A percentile compares a stretch with the other conserved stretches of the same genome.
Conservation (phyloP, 139 green algal genomes). For the Picochlorum sp. region DNA sequence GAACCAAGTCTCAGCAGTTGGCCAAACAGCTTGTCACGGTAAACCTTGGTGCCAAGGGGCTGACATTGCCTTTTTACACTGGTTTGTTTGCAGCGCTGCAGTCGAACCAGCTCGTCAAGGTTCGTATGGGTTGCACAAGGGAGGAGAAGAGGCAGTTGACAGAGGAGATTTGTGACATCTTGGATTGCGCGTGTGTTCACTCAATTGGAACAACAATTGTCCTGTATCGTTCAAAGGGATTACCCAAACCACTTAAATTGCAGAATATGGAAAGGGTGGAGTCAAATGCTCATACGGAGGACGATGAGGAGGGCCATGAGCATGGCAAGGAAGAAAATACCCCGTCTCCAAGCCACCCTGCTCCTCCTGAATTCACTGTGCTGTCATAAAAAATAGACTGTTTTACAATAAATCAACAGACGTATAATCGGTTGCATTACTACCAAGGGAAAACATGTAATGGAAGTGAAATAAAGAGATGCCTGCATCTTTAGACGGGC, state of each 20-base stretch:
- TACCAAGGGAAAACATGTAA: too few relatives aligned
- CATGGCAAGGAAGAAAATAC: constrained; percentile 7
- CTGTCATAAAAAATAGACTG: constrained; percentile 6
- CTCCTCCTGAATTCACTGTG: constrained; percentile 27
- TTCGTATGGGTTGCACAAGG: not conserved
- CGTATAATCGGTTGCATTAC: not conserved
- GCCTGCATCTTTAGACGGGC: too few relatives aligned
- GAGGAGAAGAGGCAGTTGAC: not conserved
- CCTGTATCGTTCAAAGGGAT: constrained; percentile 13
- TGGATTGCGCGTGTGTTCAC: constrained; percentile 26
- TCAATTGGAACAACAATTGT: constrained; percentile 22
- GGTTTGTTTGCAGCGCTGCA: constrained; percentile 2
- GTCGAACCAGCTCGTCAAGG: constrained; percentile 27
- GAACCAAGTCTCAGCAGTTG: constrained; percentile 14
- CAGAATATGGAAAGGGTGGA: not conserved
- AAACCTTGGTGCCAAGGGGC: constrained; percentile 20
- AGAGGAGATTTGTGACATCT: not conserved
- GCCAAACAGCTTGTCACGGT: not conserved
- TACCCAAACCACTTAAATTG: not conserved
- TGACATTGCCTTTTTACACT: constrained; percentile 18
- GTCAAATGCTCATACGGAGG: not conserved
- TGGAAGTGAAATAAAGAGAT: too few relatives aligned
- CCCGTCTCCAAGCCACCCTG: not conserved
- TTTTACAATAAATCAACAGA: not conserved
- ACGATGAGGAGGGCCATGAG: constrained; percentile 9